Evolutionary conservation across 306 rosid species (phyloP), one percentile per base, ranked within the genome.

Genomic region (Calophaca sinica): DNA sequence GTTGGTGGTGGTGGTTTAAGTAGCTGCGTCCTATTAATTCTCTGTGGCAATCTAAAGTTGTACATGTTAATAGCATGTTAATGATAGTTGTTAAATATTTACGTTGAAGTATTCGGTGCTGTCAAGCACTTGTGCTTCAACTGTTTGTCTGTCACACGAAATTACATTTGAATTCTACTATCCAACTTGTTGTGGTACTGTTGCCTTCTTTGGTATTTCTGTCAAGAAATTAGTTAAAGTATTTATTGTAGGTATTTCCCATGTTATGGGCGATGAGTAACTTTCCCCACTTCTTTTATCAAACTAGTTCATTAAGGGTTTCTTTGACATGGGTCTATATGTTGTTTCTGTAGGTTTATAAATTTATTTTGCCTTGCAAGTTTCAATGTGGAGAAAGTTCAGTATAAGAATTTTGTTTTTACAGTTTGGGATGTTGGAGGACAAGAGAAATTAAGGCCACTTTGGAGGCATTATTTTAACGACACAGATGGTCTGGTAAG

Each of bases 351-450:
- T 54, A 52, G 72, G 72, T 72, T 52, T 46, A 54, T 73, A 70
- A 49, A 14, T 33, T 63, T 60, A 3, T 28, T 74, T 76, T 72
- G n/a, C 61, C 53, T 39, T 83, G 74, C 75, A 94, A 97, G 98
- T 73, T 94, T 94, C 83, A 94, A 94, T 73, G 98, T 94, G 84
- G 98, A 94, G 87, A 94, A 91, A 89, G 91, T 94, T 76, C 97
- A 94, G 84, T 91, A 94, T 81, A 94, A 91, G 90, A 94, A 94
- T 87, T 97, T 94, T 45, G 80, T 94, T 52, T 94, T 94, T 86
- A 94, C 98, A 2, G 98, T 94, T 69, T 94, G 98, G 98, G 98
- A 94, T 74, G 97, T 94, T 41, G 98, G 98, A 7, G 98, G 98
- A 4, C 98, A 94, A 80, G 98, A 91, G 75, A 94, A 94, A 78